These are phyloP conservation scores for Neonectria sp. DNA, from an alignment of 2,329 filamentous ascomycete species.

Conservation along the genomic window DNA sequence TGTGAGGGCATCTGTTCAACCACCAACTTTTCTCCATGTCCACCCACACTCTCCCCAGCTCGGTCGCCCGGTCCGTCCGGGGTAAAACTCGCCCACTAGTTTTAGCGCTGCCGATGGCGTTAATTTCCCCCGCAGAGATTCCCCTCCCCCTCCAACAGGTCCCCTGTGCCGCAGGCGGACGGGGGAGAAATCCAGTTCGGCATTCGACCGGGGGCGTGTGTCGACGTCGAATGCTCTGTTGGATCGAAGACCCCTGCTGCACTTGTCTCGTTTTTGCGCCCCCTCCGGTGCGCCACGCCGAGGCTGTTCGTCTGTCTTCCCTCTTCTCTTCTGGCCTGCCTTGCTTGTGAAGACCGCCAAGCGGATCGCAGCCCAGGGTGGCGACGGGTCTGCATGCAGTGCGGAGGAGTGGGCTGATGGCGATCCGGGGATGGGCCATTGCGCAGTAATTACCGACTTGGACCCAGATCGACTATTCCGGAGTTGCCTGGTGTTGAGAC, in stretches of 20 bases:
- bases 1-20: too few species aligned
- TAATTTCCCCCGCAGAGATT: conserved; percentile 42
- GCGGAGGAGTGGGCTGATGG: conserved; percentile 16
- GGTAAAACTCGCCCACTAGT: conserved; percentile 25
- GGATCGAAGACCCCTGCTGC: too few species aligned
- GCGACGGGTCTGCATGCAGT: too few species aligned
- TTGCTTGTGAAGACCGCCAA: conserved; percentile 20
- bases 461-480: neutral
- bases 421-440: conserved; percentile 14
- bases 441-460: neutral
- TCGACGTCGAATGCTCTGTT: too few species aligned
- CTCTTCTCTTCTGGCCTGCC: neutral
- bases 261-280: conserved; percentile 22
- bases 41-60: conserved; percentile 4
- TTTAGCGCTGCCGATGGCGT: conserved; percentile 24
- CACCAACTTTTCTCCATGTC: too few species aligned
- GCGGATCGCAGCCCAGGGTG: neutral
- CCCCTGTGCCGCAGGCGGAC: conserved; percentile 29
- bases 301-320: conserved; percentile 7
- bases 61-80: conserved; percentile 30
- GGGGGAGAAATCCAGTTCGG: conserved; percentile 31
- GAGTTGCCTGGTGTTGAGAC: neutral
- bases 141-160: conserved; percentile 15
- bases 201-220: conserved; percentile 1
- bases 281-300: conserved; percentile 39